Conservation (phyloP, 441 rosid genomes). For the Capsella rubella region DNA sequence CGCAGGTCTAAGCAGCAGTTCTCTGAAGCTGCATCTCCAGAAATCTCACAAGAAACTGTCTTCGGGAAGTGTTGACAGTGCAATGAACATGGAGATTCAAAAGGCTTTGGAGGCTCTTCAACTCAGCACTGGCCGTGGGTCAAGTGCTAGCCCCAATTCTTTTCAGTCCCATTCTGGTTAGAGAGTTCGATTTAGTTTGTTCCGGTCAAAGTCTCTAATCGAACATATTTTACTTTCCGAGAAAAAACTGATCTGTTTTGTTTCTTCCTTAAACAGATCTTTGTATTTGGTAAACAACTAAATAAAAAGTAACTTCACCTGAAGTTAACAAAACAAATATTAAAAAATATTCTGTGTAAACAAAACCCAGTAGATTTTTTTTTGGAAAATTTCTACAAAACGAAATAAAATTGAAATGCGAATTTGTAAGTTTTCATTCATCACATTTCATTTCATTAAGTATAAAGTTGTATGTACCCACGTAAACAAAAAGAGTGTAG, state of each 20-base stretch:
- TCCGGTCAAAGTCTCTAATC: conserved; percentile 4
- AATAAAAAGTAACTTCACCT: background rate
- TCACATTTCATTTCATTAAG: no score
- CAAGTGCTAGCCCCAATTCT: conserved; percentile 60
- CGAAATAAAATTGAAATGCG: no score
- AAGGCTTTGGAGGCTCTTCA: conserved; percentile 86
- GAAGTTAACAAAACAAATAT: no score
- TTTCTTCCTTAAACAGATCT: background rate
- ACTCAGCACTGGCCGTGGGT: conserved; percentile 70
- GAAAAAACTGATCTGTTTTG: conserved; percentile 1
- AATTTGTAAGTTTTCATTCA: no score
- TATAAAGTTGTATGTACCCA: no score
- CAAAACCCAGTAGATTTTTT: no score
- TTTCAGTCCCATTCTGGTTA: conserved; percentile 56
- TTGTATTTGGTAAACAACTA: conserved; percentile 10
- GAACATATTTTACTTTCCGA: background rate
- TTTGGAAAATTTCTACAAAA: no score
- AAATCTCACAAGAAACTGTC: conserved; percentile 86
- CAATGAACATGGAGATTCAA: conserved; percentile 96
- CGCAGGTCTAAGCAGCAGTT: conserved; percentile 95
- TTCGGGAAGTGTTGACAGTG: conserved; percentile 97
- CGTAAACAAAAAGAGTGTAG: background rate
- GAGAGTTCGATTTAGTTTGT: conserved; percentile 37
- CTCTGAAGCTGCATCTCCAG: conserved; percentile 91
- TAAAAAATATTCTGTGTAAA: no score